Base-by-base conservation (phyloP, 495 filamentous ascomycete species). In the Astrothelium macrocarpum region DNA sequence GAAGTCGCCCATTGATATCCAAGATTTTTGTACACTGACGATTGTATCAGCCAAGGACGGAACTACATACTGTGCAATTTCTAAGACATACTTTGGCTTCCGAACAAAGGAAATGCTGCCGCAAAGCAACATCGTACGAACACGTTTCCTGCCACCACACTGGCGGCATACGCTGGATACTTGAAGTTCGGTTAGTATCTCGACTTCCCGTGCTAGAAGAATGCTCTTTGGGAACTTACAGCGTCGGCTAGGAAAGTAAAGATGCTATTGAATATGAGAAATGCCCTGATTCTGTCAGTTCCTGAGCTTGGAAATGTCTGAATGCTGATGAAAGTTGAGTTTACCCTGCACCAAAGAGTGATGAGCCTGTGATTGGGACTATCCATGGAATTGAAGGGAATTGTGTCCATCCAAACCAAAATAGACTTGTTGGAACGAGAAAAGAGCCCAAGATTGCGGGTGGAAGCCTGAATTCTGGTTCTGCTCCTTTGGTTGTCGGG, bases 241-340 rank as follows among this genome's bases (percentile, higher is more conserved):
- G 60, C 68, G 59, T 94, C 91, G 31, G 96, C 91, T 58, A 96
- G 77, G 74, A 95, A 96, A 29, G 91, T 95, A 74, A 96, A 96
- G 65, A 96, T 81, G 20, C 90, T 90, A 14, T 84, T 84, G 73
- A 88, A 96, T 14, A 88, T 86, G 11, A 61, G 64, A 31, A 90
- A 91, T 67, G 95, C 85, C 62, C 67, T 71, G 43, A 78, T 64
- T 62, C 73, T 74, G 34, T 66, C 71, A 10, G 71, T 66, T 0
- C 71, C 71, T 11, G 72, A 72, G 9, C 61, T 65, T 12, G 70
- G 62, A 34, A 76, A 65, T 28, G 64, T 59, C 23, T 64, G 60
- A 59, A 71, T 68, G 3, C 66, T 68, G 96, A 90, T 32, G 90
- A 88, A 59, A 87, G 85, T 70, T n/a, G 11, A 29, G 18, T 25